Conservation (phyloP, 2,329 filamentous ascomycete genomes). For the Pestalotiopsis fici region DNA sequence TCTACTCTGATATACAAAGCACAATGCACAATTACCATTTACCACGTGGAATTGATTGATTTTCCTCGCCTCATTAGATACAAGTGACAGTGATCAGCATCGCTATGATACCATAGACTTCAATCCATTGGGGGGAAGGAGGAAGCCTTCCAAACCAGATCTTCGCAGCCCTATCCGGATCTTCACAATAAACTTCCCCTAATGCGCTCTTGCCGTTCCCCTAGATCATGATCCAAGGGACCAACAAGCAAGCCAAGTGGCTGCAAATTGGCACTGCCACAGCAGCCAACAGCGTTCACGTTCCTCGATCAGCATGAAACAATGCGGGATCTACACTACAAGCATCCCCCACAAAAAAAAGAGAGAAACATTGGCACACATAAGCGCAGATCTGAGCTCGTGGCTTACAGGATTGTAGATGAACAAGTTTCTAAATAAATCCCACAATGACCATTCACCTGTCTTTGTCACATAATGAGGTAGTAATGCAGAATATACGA, state of each 20-base stretch:
- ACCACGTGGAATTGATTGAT: too few relatives aligned
- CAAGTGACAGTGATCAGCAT: background rate
- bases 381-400: background rate
- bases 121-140: background rate
- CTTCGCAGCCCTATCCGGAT: background rate
- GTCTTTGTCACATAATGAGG: background rate
- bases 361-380: background rate
- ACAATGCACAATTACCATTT: background rate
- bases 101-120: background rate
- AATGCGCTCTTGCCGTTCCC: background rate
- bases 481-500: too few relatives aligned
- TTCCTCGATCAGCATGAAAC: background rate
- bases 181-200: background rate
- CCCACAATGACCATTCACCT: background rate
- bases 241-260: too few relatives aligned
- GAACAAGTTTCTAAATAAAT: background rate
- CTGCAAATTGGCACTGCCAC: background rate
- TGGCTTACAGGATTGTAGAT: background rate
- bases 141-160: background rate
- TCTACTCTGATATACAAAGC: background rate
- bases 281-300: background rate
- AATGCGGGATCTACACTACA: background rate
- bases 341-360: background rate
- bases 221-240: background rate
- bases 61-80: background rate